Percentiles rank a stretch among this genome's conserved stretches.
Conservation (phyloP, 805 yeast species). For the Monosporozyma siamensis region DNA sequence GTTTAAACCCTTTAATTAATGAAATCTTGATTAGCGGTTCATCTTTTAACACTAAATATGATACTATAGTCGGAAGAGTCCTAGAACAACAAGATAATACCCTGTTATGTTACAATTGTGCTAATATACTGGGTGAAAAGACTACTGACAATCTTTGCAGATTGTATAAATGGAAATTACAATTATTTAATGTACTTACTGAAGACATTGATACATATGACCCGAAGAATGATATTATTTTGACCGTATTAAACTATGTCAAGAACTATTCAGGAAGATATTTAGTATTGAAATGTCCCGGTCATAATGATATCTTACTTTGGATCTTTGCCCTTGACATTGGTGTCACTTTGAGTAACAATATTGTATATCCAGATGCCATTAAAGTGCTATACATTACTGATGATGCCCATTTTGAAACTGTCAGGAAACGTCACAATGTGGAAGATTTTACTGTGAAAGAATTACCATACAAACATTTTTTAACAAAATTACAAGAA, state of each 20-base stretch:
- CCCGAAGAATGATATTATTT: constrained; percentile 17
- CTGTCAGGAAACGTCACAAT: constrained; percentile 8
- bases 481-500: neutral
- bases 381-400: constrained; percentile 20
- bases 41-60: constrained; percentile 11
- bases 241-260: constrained; percentile 15
- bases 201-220: constrained; percentile 8
- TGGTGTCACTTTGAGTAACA: constrained; percentile 10
- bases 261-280: constrained; percentile 21
- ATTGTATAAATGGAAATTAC: constrained; percentile 23
- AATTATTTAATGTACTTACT: constrained; percentile 4
- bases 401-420: constrained; percentile 1
- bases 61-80: constrained; percentile 8
- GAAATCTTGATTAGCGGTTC: constrained; percentile 25
- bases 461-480: constrained; percentile 8
- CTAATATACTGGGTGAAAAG: constrained; percentile 13
- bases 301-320: constrained; percentile 7
- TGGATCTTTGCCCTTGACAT: constrained; percentile 26
- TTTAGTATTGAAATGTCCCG: constrained; percentile 10
- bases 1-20: constrained; percentile 17
- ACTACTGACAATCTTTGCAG: constrained; percentile 14
- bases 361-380: constrained; percentile 8
- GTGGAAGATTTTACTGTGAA: constrained; percentile 14
- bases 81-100: neutral
- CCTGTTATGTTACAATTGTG: constrained; percentile 16